A percentile compares a stretch with the other conserved stretches of the same genome.
Conservation (phyloP, 331 rosid species). For the Malus hybrid region DNA sequence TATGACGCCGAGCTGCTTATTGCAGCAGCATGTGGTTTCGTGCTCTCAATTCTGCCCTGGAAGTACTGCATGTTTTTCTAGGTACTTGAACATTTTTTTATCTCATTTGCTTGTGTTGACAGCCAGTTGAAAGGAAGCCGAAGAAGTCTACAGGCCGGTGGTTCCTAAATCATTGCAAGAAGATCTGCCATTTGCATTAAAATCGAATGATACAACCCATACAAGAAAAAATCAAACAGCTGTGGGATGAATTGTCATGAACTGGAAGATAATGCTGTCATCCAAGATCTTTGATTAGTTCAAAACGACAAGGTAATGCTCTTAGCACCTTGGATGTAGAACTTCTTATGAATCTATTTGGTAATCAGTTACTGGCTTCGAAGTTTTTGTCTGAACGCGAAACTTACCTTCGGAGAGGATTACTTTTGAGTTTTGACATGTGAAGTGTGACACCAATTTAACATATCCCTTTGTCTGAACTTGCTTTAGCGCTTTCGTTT, state of each 20-base stretch:
- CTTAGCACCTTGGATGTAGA: too few species aligned
- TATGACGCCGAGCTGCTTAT: slow-evolving; percentile 3
- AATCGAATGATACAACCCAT: too few species aligned
- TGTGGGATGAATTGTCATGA: too few species aligned
- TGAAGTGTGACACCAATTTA: neutral
- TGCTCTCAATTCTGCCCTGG: neutral
- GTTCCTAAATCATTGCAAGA: slow-evolving; percentile 35
- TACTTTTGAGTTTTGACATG: neutral
- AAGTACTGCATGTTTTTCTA: neutral
- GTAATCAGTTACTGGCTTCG: too few species aligned
- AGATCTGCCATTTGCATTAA: too few species aligned
- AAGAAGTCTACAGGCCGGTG: slow-evolving; percentile 76
- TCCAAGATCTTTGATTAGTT: too few species aligned
- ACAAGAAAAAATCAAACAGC: too few species aligned
- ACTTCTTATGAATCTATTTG: too few species aligned
- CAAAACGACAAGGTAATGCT: slow-evolving; percentile 41
- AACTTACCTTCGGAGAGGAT: neutral
- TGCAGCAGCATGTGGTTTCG: neutral
- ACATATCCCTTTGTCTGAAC: too few species aligned
- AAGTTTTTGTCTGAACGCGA: neutral
- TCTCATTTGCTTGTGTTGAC: slow-evolving; percentile 10
- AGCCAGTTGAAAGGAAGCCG: slow-evolving; percentile 75
- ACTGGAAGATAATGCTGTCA: too few species aligned
- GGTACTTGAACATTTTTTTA: neutral
- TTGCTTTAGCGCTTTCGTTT: too few species aligned